A percentile compares a stretch with the other conserved stretches of the same genome.
These are phyloP conservation scores for Psophocarpus tetragonolobus DNA, from an alignment of 306 rosid species.

Conservation along the genomic window DNA sequence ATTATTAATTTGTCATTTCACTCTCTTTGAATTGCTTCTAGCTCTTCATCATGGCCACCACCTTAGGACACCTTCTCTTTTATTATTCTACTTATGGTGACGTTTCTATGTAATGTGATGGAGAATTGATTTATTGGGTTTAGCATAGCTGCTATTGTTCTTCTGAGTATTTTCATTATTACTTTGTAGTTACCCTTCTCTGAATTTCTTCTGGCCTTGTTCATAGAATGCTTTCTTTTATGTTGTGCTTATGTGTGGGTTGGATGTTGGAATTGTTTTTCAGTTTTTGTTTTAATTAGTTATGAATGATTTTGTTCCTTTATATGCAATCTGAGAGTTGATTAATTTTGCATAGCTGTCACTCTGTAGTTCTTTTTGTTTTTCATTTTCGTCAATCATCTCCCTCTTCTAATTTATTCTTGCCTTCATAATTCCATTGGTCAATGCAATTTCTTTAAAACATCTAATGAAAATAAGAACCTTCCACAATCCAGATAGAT, in stretches of 20 bases:
- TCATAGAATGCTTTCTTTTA: background rate
- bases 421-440: background rate
- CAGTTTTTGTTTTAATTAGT: background rate
- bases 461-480: background rate
- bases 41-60: background rate
- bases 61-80: background rate
- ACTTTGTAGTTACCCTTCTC: background rate
- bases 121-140: background rate
- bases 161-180: background rate
- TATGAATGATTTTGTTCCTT: background rate
- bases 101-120: background rate
- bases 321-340: background rate
- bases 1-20: background rate
- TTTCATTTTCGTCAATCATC: background rate
- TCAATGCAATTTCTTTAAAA: background rate
- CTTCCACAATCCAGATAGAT: background rate
- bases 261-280: background rate
- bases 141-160: background rate
- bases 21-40: background rate
- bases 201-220: background rate
- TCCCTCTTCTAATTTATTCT: background rate
- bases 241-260: background rate
- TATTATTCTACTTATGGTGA: background rate
- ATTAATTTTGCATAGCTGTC: background rate
- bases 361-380: background rate